These are phyloP conservation scores for Penicillium vulpinum DNA, from an alignment of 2,329 filamentous ascomycete species.

Conservation along the genomic window DNA sequence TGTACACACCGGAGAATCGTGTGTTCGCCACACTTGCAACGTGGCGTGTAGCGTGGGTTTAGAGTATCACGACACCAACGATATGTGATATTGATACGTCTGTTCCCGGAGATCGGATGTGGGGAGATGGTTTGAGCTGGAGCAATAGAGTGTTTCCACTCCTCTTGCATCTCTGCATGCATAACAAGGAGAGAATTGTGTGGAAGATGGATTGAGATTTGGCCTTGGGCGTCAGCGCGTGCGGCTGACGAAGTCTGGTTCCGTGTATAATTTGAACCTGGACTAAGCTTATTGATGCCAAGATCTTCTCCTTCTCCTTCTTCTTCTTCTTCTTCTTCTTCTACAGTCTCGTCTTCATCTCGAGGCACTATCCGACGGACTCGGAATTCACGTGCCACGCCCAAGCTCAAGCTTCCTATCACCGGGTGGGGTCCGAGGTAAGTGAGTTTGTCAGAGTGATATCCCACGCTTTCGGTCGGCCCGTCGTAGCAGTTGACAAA, in stretches of 20 bases:
- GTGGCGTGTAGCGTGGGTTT: slow-evolving; percentile 75
- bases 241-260: slow-evolving; percentile 17
- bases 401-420: slow-evolving; percentile 86
- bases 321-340: slow-evolving; percentile 15
- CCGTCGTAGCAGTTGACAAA: slow-evolving; percentile 95
- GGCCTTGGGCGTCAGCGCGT: slow-evolving; percentile 67
- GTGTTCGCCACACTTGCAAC: slow-evolving; percentile 72
- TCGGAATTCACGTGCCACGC: slow-evolving; percentile 90
- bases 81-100: slow-evolving; percentile 91
- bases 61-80: slow-evolving; percentile 77
- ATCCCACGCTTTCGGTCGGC: slow-evolving; percentile 78
- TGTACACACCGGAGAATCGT: slow-evolving; percentile 74
- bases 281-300: slow-evolving; percentile 10
- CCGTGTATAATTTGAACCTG: slow-evolving; percentile 31
- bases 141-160: slow-evolving; percentile 87
- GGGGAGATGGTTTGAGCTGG: slow-evolving; percentile 76
- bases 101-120: slow-evolving; percentile 77
- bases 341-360: slow-evolving; percentile 49
- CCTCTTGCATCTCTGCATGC: slow-evolving; percentile 97
- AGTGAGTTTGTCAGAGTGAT: slow-evolving; percentile 88
- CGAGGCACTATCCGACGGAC: slow-evolving; percentile 71
- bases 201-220: slow-evolving; percentile 88
- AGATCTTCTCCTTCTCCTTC: slow-evolving; percentile 16
- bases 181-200: slow-evolving; percentile 93
- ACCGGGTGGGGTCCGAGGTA: slow-evolving; percentile 86